These are phyloP conservation scores for Penicillium fuscoglaucum DNA, from an alignment of 2,329 filamentous ascomycete genomes.

Conservation along the genomic window DNA sequence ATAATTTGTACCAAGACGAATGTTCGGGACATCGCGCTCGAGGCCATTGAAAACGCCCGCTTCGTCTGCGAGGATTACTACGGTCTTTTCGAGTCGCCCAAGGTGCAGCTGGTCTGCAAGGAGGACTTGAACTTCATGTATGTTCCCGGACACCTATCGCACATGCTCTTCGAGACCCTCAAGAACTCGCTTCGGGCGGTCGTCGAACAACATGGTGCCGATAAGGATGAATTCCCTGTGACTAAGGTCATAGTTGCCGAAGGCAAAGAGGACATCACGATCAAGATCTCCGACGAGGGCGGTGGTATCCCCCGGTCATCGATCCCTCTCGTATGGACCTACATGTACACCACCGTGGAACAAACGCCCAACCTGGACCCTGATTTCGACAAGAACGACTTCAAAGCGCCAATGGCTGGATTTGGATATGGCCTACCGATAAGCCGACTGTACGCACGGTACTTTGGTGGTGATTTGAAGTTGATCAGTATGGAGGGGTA, in stretches of 20 bases:
- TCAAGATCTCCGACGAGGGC: slow-evolving; percentile 96
- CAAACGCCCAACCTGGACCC: slow-evolving; percentile 92
- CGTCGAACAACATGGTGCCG: slow-evolving; percentile 90
- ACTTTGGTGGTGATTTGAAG: slow-evolving; percentile 96
- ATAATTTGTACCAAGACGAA: slow-evolving; percentile 99
- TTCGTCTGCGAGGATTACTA: slow-evolving; percentile 99
- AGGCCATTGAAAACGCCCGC: slow-evolving; percentile 97
- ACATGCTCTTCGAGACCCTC: slow-evolving; percentile 99
- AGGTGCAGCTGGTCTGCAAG: slow-evolving; percentile 94
- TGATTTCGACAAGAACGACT: slow-evolving; percentile 98
- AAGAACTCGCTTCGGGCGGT: slow-evolving; percentile 98
- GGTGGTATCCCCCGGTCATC: slow-evolving; percentile 90
- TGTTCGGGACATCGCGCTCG: slow-evolving; percentile 87
- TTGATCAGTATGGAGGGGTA: slow-evolving; percentile 99
- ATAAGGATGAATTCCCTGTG: slow-evolving; percentile 93
- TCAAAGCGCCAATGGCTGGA: slow-evolving; percentile 98
- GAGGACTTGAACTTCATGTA: slow-evolving; percentile 98
- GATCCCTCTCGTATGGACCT: slow-evolving; percentile 98
- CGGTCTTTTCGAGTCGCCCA: slow-evolving; percentile 92
- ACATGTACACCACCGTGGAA: slow-evolving; percentile 99
- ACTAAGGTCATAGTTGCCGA: slow-evolving; percentile 98
- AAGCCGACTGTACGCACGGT: slow-evolving; percentile 87
- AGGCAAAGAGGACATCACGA: slow-evolving; percentile 97
- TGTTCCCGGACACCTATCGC: slow-evolving; percentile 94
- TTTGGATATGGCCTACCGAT: slow-evolving; percentile 98